Evolutionary conservation across 2,329 filamentous ascomycete species (phyloP), one percentile per base, ranked within the genome.

Genomic region (Geosmithia morbida): DNA sequence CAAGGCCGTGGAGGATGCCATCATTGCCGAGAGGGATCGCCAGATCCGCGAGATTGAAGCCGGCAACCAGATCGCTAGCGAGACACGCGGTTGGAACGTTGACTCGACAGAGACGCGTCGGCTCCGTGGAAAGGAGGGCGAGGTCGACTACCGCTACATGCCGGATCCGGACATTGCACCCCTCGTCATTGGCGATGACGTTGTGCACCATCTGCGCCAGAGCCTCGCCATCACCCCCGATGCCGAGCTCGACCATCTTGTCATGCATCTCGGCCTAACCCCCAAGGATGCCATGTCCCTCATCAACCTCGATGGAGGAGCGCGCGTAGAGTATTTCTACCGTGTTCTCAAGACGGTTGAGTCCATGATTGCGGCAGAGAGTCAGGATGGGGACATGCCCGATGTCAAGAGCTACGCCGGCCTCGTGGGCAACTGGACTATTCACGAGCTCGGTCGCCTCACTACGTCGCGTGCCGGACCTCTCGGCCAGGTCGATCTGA

Each of bases 101-200:
- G 88, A 88, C 2, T 83, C 80, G 52, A 87, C 79, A 3, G 83
- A 88, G 60, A 97, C 92, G 3, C 80, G 79, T 49, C 76, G 83
- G 41, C 68, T 98, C 42, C 77, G 92, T 56, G 87, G 87, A 22
- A 98, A 98, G 62, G 92, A 97, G 62, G 92, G 92, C 44, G 90
- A 95, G 59, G 88, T 97, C 6, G 92, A 98, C 63, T 98, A 98
- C 63, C 76, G 92, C 41, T 98, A 98, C 60, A 97, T 98, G 90
- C 90, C 92, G 0, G 92, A 98, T 61, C 87, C 92, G 5, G 92
- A 98, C 59, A 72, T 98, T 14, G 75, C 78, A 0, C 87, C 92
- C 1, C 70, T 98, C 2, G 60, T 88, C 2, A 83, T 98, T 50
- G 81, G 80, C 7, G 59, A 72, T 2, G 80, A 85, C 49, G 70